phyloP scores from a whole-genome alignment of 2,329 filamentous ascomycete species.

The Emergomyces pasteurianus region DNA sequence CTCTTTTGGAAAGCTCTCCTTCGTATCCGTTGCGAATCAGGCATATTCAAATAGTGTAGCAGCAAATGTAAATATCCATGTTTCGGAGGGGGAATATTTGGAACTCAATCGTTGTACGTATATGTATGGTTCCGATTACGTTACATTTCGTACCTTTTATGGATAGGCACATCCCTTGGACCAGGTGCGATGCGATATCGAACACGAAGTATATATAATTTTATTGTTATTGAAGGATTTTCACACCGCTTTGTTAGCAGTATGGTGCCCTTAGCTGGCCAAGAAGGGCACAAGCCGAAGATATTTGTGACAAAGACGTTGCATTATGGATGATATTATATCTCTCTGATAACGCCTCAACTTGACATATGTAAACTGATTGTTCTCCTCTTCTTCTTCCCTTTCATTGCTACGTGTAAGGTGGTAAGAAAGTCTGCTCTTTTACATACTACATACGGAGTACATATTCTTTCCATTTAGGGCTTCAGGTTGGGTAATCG shows the following conservation, averaged over 20 bases:
- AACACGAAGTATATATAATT: background rate
- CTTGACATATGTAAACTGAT: background rate
- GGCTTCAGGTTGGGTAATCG: background rate
- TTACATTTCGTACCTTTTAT: background rate
- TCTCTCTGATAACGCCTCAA: background rate
- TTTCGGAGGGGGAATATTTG: background rate
- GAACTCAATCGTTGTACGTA: too few relatives aligned
- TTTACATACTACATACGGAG: background rate
- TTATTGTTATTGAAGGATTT: background rate
- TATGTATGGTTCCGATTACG: too few relatives aligned
- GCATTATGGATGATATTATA: background rate
- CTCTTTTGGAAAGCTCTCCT: background rate
- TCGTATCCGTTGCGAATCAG: background rate
- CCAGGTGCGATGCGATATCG: background rate
- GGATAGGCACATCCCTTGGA: background rate
- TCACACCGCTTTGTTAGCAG: background rate
- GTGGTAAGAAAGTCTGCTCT: background rate
- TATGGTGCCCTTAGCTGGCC: background rate
- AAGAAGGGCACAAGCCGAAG: background rate
- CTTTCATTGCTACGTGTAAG: background rate
- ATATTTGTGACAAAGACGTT: background rate
- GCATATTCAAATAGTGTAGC: background rate
- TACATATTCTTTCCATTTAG: background rate
- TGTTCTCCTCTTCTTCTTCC: background rate
- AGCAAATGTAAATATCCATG: background rate